These are phyloP conservation scores for Pneumocystis oryctolagi DNA, from an alignment of 1,139 yeast species.

Conservation along the genomic window DNA sequence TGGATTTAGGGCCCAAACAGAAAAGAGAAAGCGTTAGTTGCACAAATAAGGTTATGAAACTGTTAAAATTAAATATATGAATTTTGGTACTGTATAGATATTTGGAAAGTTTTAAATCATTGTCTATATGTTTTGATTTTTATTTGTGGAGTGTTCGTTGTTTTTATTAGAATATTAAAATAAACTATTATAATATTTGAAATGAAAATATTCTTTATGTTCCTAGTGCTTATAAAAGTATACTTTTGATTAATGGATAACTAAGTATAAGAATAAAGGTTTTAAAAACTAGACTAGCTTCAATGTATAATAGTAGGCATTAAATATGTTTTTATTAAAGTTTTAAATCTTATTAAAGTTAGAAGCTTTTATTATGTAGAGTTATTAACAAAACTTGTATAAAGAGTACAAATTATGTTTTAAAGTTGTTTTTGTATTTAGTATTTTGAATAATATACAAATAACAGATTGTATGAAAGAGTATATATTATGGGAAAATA, in stretches of 20 bases:
- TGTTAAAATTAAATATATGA: slow-evolving; percentile 7
- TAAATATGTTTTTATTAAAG: too few relatives aligned
- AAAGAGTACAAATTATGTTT: background rate
- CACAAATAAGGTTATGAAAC: slow-evolving; percentile 12
- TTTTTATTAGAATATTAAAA: background rate
- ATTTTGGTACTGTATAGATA: background rate
- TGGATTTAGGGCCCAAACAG: slow-evolving; percentile 84
- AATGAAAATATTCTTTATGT: too few relatives aligned
- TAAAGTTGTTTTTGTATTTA: background rate
- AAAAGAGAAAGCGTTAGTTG: slow-evolving; percentile 16
- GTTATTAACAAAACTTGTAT: too few relatives aligned
- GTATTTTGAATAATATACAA: background rate
- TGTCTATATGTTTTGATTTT: background rate
- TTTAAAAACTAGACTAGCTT: too few relatives aligned
- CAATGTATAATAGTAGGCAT: too few relatives aligned
- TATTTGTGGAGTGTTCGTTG: background rate
- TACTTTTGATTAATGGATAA: too few relatives aligned
- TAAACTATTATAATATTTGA: background rate
- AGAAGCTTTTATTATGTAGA: too few relatives aligned
- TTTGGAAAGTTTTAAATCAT: background rate
- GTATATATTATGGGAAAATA: background rate
- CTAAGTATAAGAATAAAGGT: too few relatives aligned
- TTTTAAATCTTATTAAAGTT: too few relatives aligned
- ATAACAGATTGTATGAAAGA: background rate
- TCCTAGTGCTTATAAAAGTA: too few relatives aligned